A percentile compares a stretch with the other conserved stretches of the same genome.
These are phyloP conservation scores for Scleroderma citrinum DNA, from an alignment of 768 basidiomycete species.

Conservation along the genomic window DNA sequence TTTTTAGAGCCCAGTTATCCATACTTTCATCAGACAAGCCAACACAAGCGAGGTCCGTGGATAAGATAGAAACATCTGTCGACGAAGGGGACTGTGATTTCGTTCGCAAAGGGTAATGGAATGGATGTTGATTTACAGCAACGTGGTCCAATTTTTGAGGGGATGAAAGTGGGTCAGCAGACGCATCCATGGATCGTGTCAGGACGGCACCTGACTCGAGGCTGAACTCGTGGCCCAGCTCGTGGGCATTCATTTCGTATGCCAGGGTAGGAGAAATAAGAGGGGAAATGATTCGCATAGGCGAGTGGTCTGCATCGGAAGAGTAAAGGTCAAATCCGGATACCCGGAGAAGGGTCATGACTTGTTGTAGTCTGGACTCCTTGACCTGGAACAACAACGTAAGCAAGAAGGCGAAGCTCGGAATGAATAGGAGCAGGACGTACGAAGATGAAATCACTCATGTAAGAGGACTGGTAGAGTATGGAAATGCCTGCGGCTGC, in stretches of 20 bases:
- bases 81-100: constrained; percentile 51
- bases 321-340: constrained; percentile 65
- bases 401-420: neutral
- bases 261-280: constrained; percentile 28
- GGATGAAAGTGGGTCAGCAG: neutral
- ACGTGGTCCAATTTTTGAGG: neutral
- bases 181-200: constrained; percentile 22
- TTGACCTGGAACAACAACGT: constrained; percentile 45
- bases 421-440: constrained; percentile 18
- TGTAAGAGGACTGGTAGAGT: constrained; percentile 77
- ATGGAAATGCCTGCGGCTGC: constrained; percentile 77
- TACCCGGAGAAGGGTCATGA: constrained; percentile 49
- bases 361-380: constrained; percentile 56
- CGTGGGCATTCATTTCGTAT: constrained; percentile 24
- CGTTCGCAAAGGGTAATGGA: constrained; percentile 20
- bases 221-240: constrained; percentile 24
- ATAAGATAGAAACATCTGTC: constrained; percentile 55
- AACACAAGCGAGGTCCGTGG: constrained; percentile 71
- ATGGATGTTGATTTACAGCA: neutral
- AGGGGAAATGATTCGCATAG: constrained; percentile 25
- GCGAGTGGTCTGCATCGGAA: constrained; percentile 35
- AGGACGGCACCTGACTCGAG: constrained; percentile 39
- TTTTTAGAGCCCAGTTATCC: constrained; percentile 71
- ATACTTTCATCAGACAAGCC: constrained; percentile 64
- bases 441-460: constrained; percentile 79